A percentile compares a stretch with the other conserved stretches of the same genome.
These are phyloP conservation scores for Leishmania turanica DNA, from an alignment of 208 protist species.

Conservation along the genomic window DNA sequence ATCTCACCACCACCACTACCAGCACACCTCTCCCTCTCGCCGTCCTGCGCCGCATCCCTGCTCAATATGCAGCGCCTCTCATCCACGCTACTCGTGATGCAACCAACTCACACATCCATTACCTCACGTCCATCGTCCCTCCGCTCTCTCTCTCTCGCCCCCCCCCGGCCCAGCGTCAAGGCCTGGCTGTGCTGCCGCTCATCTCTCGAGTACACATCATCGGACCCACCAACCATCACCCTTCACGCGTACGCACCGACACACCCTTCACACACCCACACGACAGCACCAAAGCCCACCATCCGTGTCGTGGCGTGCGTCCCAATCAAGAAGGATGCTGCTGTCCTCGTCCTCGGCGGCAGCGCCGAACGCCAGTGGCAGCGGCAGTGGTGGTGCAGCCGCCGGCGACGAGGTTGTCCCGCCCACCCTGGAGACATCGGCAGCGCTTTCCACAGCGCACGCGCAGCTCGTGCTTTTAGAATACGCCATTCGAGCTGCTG, in stretches of 20 bases:
- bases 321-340: background rate
- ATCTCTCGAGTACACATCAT: background rate
- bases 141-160: background rate
- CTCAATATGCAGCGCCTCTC: too few relatives aligned
- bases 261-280: background rate
- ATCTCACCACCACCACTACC: too few relatives aligned
- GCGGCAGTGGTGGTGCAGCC: background rate
- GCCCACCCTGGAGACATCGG: background rate
- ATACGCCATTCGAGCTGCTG: conserved; percentile 19
- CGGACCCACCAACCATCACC: background rate
- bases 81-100: too few relatives aligned
- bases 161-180: background rate
- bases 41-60: too few relatives aligned
- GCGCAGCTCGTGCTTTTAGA: conserved; percentile 26
- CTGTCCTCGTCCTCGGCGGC: background rate
- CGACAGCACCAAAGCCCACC: background rate
- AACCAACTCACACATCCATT: background rate
- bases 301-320: background rate
- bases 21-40: too few relatives aligned
- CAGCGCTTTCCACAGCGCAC: conserved; percentile 19
- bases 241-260: background rate
- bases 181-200: background rate
- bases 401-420: background rate
- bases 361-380: background rate
- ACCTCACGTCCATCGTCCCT: background rate